Conservation (phyloP, 2,329 filamentous ascomycete genomes). For the Dactylellina sp. region DNA sequence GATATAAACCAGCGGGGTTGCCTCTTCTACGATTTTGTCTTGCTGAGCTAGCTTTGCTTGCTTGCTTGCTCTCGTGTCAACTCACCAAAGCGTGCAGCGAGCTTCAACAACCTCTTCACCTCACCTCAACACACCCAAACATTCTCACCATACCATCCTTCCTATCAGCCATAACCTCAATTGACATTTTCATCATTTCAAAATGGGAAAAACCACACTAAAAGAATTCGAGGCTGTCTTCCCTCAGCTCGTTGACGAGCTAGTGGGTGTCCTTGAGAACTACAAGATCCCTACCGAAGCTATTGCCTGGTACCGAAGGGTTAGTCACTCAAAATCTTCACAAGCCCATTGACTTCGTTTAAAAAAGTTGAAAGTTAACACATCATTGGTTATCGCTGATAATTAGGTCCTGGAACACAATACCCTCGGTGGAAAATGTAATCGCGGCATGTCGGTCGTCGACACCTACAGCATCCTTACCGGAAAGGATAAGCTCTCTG, state of each 20-base stretch:
- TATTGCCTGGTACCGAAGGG: conserved; percentile 86
- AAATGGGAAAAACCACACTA: conserved; percentile 73
- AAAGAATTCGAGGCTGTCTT: conserved; percentile 91
- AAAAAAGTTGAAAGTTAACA: conserved; percentile 25
- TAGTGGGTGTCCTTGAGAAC: conserved; percentile 80
- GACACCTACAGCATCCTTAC: conserved; percentile 88
- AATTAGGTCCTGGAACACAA: conserved; percentile 83
- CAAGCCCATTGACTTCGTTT: conserved; percentile 15
- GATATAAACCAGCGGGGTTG: neutral
- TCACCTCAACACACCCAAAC: neutral
- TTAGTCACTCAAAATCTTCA: conserved; percentile 64
- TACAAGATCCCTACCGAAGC: conserved; percentile 87
- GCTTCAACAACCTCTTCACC: no score
- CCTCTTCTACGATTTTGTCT: neutral
- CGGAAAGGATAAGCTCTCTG: conserved; percentile 74
- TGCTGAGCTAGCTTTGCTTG: no score
- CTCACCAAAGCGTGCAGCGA: neutral
- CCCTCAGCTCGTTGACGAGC: conserved; percentile 81
- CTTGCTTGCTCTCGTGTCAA: neutral
- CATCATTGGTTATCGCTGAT: conserved; percentile 56
- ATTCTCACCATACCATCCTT: neutral
- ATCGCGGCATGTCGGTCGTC: conserved; percentile 96
- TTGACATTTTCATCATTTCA: conserved; percentile 18
- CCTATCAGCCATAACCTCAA: conserved; percentile 11
- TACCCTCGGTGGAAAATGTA: conserved; percentile 94